Base-by-base conservation (phyloP, 352 stramenopile species). In the Phytophthora sp. region DNA sequence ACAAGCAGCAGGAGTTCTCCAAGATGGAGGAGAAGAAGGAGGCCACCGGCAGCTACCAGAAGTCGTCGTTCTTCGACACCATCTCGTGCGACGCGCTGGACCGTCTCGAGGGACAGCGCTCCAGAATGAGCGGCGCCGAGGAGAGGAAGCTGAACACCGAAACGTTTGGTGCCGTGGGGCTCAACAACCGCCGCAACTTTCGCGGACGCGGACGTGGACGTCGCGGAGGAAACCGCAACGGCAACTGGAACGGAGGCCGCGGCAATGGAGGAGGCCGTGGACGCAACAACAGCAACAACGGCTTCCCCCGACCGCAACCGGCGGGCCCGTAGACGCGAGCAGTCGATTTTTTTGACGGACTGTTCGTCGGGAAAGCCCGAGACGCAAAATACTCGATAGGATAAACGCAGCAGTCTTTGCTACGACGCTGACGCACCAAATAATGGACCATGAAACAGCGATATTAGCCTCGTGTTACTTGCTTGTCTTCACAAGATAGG, bases 11-110 rank as follows among this genome's bases (percentile, higher is more conserved):
- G 31, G 83, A 94, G 61, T 92, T 88, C 56, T 82, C 71, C 27
- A 94, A 94, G 69, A 49, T 94, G 5, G 72, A 74, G 30, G 60
- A 77, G 18, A 65, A 58, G 31, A 44, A 57, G 38, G 77, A 88
- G 48, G 54, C 64, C 21, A 89, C 79, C 43, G 83, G 79, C 5
- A 87, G 79, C 49, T 96, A 96, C 69, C 86, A 95, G 56, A 96
- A 96, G 48, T 91, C 82, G 27, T 94, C 84, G 21, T 96, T 96
- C 74, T 96, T 96, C 48, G 88, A 96, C 65, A 92, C 89, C 34
- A 95, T 96, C 48, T 96, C 87, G 39, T 96, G 88, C 52, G 88
- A 96, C 54, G 86, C 88, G 18, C 63, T 96, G 35, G 88, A 96
- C 50, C 83, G 85, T 13, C 63, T 94, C 18, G 85, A 94, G 58